Evolutionary conservation across 1,284 basidiomycete species (phyloP).

Genomic region (Trichosporon inkin): DNA sequence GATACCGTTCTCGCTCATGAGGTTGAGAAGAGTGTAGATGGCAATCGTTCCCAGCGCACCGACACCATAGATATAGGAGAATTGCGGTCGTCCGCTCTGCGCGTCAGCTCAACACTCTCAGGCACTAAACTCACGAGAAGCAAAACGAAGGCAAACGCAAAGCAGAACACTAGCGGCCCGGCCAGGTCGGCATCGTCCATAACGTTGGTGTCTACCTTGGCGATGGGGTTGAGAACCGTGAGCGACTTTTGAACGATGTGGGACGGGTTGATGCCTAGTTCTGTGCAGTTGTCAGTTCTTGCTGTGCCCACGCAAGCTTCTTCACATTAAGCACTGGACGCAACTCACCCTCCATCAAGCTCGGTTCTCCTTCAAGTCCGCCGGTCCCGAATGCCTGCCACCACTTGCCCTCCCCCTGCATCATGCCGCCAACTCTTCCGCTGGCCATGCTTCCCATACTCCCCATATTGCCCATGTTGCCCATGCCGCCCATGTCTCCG

Average conservation of each 20-base stretch:
- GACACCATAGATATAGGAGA: slow-evolving; percentile 98
- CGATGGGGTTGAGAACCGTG: slow-evolving; percentile 90
- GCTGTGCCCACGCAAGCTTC: neutral
- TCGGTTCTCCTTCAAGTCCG: slow-evolving; percentile 90
- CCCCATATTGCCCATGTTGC: slow-evolving; percentile 16
- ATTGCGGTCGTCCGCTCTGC: slow-evolving; percentile 96
- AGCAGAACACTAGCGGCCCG: slow-evolving; percentile 90
- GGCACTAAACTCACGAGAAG: slow-evolving; percentile 66
- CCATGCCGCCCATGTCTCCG: slow-evolving; percentile 9
- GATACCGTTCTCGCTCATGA: slow-evolving; percentile 94
- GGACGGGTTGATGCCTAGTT: slow-evolving; percentile 94
- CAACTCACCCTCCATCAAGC: slow-evolving; percentile 75
- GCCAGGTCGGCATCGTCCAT: slow-evolving; percentile 99
- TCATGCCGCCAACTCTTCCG: slow-evolving; percentile 58
- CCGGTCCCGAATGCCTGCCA: slow-evolving; percentile 94
- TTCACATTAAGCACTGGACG: neutral
- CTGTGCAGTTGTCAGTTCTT: slow-evolving; percentile 52
- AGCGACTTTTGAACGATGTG: slow-evolving; percentile 92
- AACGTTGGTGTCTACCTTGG: slow-evolving; percentile 81
- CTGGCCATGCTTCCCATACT: slow-evolving; percentile 36
- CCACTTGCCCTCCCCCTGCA: slow-evolving; percentile 70
- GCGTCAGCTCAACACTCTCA: neutral
- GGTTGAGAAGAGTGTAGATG: slow-evolving; percentile 90
- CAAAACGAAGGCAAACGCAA: slow-evolving; percentile 83
- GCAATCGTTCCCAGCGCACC: slow-evolving; percentile 90